phyloP scores from a whole-genome alignment of 306 rosid genomes.

The Chamaecrista fasciculata region DNA sequence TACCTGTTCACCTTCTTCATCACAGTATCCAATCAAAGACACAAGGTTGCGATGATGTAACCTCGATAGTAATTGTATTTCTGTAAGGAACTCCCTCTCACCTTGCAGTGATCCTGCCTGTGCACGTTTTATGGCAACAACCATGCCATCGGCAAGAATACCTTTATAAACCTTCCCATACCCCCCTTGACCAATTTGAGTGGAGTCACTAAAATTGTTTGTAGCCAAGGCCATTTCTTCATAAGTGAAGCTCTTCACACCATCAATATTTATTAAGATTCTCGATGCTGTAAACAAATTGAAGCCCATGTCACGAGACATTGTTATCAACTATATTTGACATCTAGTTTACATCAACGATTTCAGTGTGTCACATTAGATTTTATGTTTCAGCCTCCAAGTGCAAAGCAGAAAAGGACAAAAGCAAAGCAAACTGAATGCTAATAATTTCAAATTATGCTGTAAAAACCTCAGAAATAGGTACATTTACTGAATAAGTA shows the following conservation, averaged over 20 bases:
- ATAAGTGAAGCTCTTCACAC: slow-evolving; percentile 59
- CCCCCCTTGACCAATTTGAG: slow-evolving; percentile 78
- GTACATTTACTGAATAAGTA: not conserved
- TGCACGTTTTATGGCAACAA: slow-evolving; percentile 87
- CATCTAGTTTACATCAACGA: not conserved
- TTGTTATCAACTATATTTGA: slow-evolving; percentile 5
- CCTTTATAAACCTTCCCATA: slow-evolving; percentile 87
- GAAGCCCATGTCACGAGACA: slow-evolving; percentile 25
- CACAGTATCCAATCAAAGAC: slow-evolving; percentile 75
- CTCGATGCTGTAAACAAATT: slow-evolving; percentile 51
- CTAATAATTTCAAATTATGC: not conserved
- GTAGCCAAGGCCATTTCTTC: slow-evolving; percentile 68
- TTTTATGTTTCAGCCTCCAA: not conserved
- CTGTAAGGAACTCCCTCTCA: slow-evolving; percentile 83
- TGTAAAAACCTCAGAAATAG: not conserved
- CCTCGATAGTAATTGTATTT: slow-evolving; percentile 74
- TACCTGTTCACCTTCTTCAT: slow-evolving; percentile 85
- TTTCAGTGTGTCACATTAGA: slow-evolving; percentile 1
- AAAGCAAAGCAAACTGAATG: slow-evolving; percentile 8
- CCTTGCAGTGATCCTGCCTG: slow-evolving; percentile 82
- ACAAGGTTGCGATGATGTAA: slow-evolving; percentile 87
- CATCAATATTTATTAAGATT: slow-evolving; percentile 58
- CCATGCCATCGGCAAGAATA: slow-evolving; percentile 51
- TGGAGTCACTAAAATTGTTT: slow-evolving; percentile 54
- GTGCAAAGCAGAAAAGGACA: not conserved